Percentiles rank a stretch among this genome's conserved stretches.
These are phyloP conservation scores for Phytopythium montanum DNA, from an alignment of 352 stramenopile species.

Conservation along the genomic window DNA sequence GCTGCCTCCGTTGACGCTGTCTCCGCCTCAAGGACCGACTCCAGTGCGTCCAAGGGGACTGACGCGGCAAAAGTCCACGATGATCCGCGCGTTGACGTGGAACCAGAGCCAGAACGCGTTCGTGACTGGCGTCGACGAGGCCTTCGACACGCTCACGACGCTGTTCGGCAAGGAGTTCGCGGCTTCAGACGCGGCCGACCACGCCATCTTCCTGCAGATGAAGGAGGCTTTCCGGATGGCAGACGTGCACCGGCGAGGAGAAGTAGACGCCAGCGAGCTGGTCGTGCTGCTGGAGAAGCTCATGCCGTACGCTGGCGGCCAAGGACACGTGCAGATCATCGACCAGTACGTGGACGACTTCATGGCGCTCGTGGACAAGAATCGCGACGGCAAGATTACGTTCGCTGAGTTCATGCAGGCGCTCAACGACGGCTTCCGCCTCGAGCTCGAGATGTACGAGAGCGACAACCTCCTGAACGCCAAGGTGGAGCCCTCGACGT, in stretches of 20 bases:
- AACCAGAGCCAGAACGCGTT: constrained; percentile 35
- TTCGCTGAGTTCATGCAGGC: constrained; percentile 78
- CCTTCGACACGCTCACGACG: constrained; percentile 48
- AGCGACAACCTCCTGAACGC: constrained; percentile 7
- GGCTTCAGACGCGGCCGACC: constrained; percentile 47
- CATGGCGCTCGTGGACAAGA: constrained; percentile 65
- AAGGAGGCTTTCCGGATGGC: constrained; percentile 70
- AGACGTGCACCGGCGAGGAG: constrained; percentile 53
- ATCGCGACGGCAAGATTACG: constrained; percentile 59
- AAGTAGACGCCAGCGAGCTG: constrained; percentile 59
- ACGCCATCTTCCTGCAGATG: constrained; percentile 74
- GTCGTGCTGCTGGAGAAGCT: constrained; percentile 61
- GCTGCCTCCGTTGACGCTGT: background rate
- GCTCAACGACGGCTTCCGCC: constrained; percentile 60
- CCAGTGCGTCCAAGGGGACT: constrained; percentile 15
- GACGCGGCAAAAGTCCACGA: constrained; percentile 8
- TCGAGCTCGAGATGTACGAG: constrained; percentile 74
- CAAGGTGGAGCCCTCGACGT: background rate
- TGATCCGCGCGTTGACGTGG: constrained; percentile 13
- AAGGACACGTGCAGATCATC: constrained; percentile 37
- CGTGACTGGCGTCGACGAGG: constrained; percentile 32
- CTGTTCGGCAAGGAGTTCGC: constrained; percentile 62
- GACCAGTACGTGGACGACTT: constrained; percentile 79
- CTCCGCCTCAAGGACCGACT: constrained; percentile 12
- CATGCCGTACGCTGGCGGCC: constrained; percentile 43